Conservation (phyloP, 164 flowering plant genomes). For the Magnolia changhungtana region DNA sequence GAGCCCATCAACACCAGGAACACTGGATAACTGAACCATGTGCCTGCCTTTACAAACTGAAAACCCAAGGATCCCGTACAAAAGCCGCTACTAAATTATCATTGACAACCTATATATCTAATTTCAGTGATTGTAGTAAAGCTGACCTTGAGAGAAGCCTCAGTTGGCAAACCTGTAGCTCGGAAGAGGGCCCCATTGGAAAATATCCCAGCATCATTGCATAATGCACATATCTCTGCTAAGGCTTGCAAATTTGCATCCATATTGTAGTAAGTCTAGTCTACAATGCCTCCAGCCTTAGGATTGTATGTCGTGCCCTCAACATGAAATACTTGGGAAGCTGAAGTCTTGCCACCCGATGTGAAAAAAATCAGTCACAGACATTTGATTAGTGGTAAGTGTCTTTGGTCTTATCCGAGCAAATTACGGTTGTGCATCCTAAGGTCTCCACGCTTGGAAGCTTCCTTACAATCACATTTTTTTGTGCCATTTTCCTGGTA, state of each 20-base stretch:
- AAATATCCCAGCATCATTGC: conserved; percentile 86
- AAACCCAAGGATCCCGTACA: no score
- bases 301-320: conserved; percentile 92
- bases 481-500: no score
- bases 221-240: conserved; percentile 84
- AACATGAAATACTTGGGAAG: conserved; percentile 53
- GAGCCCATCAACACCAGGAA: no score
- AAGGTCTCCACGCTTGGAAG: conserved; percentile 92
- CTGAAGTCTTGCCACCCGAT: conserved; percentile 62
- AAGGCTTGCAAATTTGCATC: conserved; percentile 75
- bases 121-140: no score
- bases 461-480: conserved; percentile 85
- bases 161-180: conserved; percentile 90
- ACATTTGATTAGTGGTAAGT: conserved; percentile 92
- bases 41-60: no score
- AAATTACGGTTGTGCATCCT: conserved; percentile 90
- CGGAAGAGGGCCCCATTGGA: conserved; percentile 59
- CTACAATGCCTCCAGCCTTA: conserved; percentile 78
- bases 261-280: conserved; percentile 78
- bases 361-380: conserved; percentile 73
- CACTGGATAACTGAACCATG: no score
- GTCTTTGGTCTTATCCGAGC: conserved; percentile 97
- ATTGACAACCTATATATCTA: no score
- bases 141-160: conserved; percentile 75
- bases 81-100: no score